Percentiles rank a stretch among this genome's conserved stretches.
Conservation (phyloP, 2,329 filamentous ascomycete genomes). For the Phyllosticta capitalensis region DNA sequence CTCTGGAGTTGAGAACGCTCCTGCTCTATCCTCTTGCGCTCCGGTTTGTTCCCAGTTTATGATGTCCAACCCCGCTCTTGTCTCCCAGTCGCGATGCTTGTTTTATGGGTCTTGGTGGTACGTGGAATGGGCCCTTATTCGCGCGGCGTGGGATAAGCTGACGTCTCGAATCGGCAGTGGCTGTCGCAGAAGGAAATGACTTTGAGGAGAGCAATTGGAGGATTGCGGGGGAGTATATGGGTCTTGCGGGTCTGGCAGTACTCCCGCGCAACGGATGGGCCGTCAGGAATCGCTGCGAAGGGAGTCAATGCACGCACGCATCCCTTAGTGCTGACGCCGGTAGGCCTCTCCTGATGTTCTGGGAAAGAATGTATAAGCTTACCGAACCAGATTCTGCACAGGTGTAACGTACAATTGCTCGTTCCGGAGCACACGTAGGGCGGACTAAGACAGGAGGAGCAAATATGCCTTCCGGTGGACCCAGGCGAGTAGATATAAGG, state of each 20-base stretch:
- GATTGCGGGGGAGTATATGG: slow-evolving; percentile 1
- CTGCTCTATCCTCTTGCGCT: background rate
- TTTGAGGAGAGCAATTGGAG: background rate
- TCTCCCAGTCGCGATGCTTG: slow-evolving; percentile 3
- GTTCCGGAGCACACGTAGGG: background rate
- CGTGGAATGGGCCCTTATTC: slow-evolving; percentile 8
- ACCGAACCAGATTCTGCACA: background rate
- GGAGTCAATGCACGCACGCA: slow-evolving; percentile 10
- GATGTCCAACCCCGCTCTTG: slow-evolving; percentile 7
- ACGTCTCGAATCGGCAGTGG: background rate
- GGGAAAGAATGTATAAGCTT: slow-evolving; percentile 10
- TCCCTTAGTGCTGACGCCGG: slow-evolving; percentile 9
- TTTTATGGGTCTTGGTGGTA: slow-evolving; percentile 3
- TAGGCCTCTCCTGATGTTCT: background rate
- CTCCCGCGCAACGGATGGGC: slow-evolving; percentile 1
- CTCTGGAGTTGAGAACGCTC: background rate
- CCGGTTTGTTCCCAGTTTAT: slow-evolving; percentile 1
- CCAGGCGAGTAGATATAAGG: background rate
- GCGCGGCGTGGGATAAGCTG: slow-evolving; percentile 8
- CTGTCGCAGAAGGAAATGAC: background rate
- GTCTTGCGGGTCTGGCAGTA: background rate
- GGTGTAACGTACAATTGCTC: background rate
- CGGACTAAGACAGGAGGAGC: background rate
- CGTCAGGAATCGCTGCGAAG: slow-evolving; percentile 9
- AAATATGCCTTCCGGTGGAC: background rate